phyloP scores from a whole-genome alignment of 1,139 yeast genomes.

The Nakaseomyces nivariensis region DNA sequence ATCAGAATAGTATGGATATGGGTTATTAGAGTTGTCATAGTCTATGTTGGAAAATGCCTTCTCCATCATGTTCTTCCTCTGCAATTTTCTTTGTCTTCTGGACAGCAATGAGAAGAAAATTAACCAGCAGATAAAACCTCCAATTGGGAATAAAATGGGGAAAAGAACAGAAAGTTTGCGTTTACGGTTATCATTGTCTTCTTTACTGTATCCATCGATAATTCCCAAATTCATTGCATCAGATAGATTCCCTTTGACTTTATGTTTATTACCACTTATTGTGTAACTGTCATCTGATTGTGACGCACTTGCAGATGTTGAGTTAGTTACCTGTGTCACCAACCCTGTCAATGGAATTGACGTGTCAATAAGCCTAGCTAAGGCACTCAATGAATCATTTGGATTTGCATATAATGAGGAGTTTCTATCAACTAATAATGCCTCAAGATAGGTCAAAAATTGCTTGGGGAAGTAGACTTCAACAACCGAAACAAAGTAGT shows the following conservation, averaged over 20 bases:
- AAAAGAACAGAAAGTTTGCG: background rate
- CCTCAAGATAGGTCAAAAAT: conserved; percentile 38
- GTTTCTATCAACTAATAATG: conserved; percentile 33
- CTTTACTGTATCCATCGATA: background rate
- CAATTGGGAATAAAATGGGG: background rate
- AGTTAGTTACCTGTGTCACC: background rate
- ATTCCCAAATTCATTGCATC: background rate
- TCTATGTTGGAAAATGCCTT: background rate
- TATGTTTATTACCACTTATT: background rate
- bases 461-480: conserved; percentile 54
- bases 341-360: conserved; percentile 52
- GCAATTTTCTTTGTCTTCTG: background rate
- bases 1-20: background rate
- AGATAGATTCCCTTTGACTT: background rate
- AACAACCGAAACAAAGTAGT: conserved; percentile 63
- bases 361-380: conserved; percentile 50
- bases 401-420: conserved; percentile 46
- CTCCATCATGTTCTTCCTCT: background rate
- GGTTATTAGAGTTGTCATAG: background rate
- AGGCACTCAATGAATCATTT: conserved; percentile 36
- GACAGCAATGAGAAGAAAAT: background rate
- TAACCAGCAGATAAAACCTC: background rate
- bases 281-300: background rate
- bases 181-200: background rate
- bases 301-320: background rate